Base-by-base conservation (phyloP, 1,139 yeast genomes). In the Petasospora fabianii region DNA sequence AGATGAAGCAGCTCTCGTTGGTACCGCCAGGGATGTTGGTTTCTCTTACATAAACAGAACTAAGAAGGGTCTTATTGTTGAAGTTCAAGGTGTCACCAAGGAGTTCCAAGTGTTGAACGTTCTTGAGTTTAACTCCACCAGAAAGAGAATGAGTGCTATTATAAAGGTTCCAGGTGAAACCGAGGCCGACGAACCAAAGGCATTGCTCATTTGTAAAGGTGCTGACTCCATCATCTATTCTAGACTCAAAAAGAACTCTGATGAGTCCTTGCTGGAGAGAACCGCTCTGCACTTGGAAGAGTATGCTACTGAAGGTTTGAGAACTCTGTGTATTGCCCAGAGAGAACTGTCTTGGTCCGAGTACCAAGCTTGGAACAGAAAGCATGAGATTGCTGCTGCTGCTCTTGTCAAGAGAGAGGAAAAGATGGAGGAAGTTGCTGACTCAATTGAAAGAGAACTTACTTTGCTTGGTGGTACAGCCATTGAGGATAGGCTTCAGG, bases 91-190 rank as follows among this genome's bases (percentile, higher is more conserved):
- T 42, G 68, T 72, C 32, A 71, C 72, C 32, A 69, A 70, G 43
- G 88, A 84, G 55, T 88, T 75, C 61, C 85, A 84, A 54, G 68
- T 90, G 39, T 67, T 92, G 46, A 85, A 86, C 50, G 76, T 79
- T 18, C 69, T 92, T 51, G 95, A 87, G 48, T 92, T 92, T 64
- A 84, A 88, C 45, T 88, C 97, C 1, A 77, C 96, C 0, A 78
- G 98, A 64, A 92, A 92, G 70, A 78, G 97, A 69, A 92, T 90
- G 97, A 86, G 96, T 70, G 88, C 92, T 12, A 85, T 92, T 50
- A 75, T 90, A 31, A 84, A 75, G 48, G 66, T 79, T 49, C 56
- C 60, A 43, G 60, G 74, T 34, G 65, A 64, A 49, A 67, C 81
- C 72, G 37, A 65, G 64, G 53, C 67, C 81, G 50, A 58, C 82